phyloP scores from a whole-genome alignment of 163 green algal genomes.

The Scenedesmus sp. region DNA sequence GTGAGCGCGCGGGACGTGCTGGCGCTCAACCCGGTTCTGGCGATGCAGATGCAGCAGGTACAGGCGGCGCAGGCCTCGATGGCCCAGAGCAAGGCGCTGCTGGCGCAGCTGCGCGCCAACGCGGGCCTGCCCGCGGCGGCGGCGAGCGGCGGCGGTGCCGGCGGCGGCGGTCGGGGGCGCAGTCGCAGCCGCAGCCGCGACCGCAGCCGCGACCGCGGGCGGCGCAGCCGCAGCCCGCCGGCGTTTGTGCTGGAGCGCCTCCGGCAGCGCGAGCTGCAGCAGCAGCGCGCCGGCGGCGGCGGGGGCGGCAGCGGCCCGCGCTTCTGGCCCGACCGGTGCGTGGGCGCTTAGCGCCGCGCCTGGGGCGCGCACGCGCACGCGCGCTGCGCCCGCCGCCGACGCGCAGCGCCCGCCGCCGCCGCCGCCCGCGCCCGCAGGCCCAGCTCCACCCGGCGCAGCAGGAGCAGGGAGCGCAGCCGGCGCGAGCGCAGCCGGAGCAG shows the following conservation, averaged over 20 bases:
- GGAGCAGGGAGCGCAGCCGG: neutral
- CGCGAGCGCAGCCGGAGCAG: slow-evolving; percentile 16
- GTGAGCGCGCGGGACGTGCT: slow-evolving; percentile 5
- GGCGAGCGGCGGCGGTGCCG: neutral
- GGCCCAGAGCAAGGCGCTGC: slow-evolving; percentile 17
- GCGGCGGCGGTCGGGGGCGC: neutral
- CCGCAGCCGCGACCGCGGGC: neutral
- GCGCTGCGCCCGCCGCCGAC: neutral
- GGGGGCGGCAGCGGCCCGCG: neutral
- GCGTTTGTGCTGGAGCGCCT: slow-evolving; percentile 21
- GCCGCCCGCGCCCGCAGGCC: neutral
- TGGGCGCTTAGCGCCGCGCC: too few relatives aligned
- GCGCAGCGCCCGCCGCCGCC: neutral
- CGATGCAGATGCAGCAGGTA: slow-evolving; percentile 40
- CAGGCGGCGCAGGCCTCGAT: slow-evolving; percentile 36
- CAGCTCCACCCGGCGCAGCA: neutral
- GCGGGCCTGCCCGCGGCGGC: neutral
- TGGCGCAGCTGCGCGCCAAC: slow-evolving; percentile 24
- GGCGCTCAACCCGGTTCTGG: slow-evolving; percentile 33
- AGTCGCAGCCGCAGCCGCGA: slow-evolving; percentile 18
- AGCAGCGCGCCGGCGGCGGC: slow-evolving; percentile 5
- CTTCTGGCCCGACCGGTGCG: neutral
- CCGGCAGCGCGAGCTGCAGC: slow-evolving; percentile 1
- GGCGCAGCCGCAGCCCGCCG: slow-evolving; percentile 12
- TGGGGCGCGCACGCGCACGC: too few relatives aligned